phyloP scores from a whole-genome alignment of 1,139 yeast species.

The Wickerhamomyces sp. region DNA sequence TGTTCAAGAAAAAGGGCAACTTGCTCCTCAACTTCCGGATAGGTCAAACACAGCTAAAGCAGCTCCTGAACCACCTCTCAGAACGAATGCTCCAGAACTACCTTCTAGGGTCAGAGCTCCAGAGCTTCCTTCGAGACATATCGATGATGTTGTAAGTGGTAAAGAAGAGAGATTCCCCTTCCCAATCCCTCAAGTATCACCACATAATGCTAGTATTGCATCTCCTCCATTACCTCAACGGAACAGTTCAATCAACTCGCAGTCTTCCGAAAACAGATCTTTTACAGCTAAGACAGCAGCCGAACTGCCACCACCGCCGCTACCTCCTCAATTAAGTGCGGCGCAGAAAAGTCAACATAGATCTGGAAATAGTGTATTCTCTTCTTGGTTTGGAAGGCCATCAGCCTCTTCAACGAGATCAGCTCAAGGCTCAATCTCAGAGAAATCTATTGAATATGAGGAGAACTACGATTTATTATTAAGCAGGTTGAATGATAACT shows the following conservation, averaged over 20 bases:
- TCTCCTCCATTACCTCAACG: slow-evolving; percentile 10
- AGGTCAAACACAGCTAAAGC: slow-evolving; percentile 1
- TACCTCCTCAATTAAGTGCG: slow-evolving; percentile 23
- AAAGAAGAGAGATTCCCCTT: slow-evolving; percentile 4
- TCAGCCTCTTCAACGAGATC: slow-evolving; percentile 9
- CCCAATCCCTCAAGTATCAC: slow-evolving; percentile 29
- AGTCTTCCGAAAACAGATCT: background rate
- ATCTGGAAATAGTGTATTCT: slow-evolving; percentile 5
- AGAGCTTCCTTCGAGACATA: slow-evolving; percentile 9
- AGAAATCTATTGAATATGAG: slow-evolving; percentile 19
- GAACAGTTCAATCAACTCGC: background rate
- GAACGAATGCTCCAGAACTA: slow-evolving; percentile 9
- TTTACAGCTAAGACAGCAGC: slow-evolving; percentile 5
- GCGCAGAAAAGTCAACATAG: slow-evolving; percentile 21
- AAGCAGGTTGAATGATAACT: slow-evolving; percentile 35
- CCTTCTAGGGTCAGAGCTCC: slow-evolving; percentile 8
- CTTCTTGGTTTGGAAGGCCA: slow-evolving; percentile 20
- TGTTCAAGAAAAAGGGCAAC: background rate
- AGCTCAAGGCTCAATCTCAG: slow-evolving; percentile 8
- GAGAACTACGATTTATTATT: slow-evolving; percentile 40
- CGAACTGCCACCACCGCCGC: slow-evolving; percentile 22
- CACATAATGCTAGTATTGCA: slow-evolving; percentile 4
- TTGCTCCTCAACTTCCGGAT: slow-evolving; percentile 1
- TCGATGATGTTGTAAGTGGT: background rate
- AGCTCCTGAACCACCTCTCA: slow-evolving; percentile 7